Conservation (phyloP, 2,329 filamentous ascomycete species). For the Epichloe sp. region DNA sequence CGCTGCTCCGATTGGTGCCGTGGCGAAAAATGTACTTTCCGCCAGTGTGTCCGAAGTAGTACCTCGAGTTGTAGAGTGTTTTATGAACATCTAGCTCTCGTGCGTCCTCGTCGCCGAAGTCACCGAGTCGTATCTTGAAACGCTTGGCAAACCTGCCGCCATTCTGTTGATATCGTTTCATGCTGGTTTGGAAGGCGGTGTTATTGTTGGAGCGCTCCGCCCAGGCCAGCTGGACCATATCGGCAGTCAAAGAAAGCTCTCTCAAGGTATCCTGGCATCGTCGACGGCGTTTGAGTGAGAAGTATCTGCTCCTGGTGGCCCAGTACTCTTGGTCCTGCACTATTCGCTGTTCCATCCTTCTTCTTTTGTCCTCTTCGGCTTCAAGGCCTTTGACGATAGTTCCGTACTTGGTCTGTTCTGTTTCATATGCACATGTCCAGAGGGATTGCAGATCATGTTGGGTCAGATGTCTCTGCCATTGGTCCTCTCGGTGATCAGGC, state of each 20-base stretch:
- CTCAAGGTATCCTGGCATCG: neutral
- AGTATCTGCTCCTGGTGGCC: neutral
- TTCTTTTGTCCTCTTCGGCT: neutral
- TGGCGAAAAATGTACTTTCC: slow-evolving; percentile 18
- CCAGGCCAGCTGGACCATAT: neutral
- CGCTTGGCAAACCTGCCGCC: no score
- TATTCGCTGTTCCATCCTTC: neutral
- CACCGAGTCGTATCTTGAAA: neutral
- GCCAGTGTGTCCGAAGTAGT: slow-evolving; percentile 13
- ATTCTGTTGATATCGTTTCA: no score
- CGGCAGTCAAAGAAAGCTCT: neutral
- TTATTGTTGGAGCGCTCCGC: neutral
- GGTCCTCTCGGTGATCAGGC: neutral
- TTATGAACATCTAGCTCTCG: neutral
- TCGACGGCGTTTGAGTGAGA: neutral
- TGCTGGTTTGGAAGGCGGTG: neutral
- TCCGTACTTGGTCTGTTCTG: slow-evolving; percentile 4
- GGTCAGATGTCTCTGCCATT: neutral
- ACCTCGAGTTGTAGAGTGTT: slow-evolving; percentile 4
- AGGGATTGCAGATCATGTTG: neutral
- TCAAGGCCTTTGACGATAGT: neutral
- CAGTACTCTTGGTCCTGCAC: neutral
- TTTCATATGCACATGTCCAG: neutral
- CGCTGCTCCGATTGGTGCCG: neutral
- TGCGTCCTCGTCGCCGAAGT: neutral